Percentiles rank a stretch among this genome's conserved stretches.
Conservation (phyloP, 768 basidiomycete species). For the Auricularia cornea region DNA sequence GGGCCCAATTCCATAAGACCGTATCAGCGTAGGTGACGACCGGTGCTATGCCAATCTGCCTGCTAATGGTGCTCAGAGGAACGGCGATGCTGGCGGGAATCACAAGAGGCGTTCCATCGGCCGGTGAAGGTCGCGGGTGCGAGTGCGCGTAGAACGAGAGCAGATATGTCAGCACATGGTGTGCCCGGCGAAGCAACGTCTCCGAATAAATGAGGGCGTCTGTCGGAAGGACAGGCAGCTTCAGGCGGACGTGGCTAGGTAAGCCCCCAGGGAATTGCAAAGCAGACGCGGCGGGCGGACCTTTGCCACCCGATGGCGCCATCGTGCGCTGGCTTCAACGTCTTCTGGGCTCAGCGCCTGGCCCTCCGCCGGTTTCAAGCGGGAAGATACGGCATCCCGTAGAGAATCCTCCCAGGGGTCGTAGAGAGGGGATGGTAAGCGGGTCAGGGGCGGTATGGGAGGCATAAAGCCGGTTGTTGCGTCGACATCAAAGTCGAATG, state of each 20-base stretch:
- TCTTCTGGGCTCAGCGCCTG: slow-evolving; percentile 37
- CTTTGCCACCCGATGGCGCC: slow-evolving; percentile 54
- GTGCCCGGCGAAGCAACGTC: slow-evolving; percentile 70
- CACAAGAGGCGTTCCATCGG: slow-evolving; percentile 34
- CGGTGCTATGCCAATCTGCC: slow-evolving; percentile 71
- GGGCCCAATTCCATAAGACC: slow-evolving; percentile 84
- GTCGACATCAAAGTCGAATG: slow-evolving; percentile 90
- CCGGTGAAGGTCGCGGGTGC: slow-evolving; percentile 32
- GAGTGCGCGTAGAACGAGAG: slow-evolving; percentile 89
- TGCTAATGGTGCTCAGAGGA: slow-evolving; percentile 65
- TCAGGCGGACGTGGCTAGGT: slow-evolving; percentile 10
- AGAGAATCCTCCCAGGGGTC: slow-evolving; percentile 64
- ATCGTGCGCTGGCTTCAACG: slow-evolving; percentile 49
- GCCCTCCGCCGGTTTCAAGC: slow-evolving; percentile 58
- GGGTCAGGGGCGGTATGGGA: slow-evolving; percentile 54
- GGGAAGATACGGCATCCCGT: slow-evolving; percentile 37
- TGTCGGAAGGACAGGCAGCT: slow-evolving; percentile 69
- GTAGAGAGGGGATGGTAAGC: slow-evolving; percentile 50
- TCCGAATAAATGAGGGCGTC: slow-evolving; percentile 43
- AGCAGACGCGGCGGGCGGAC: slow-evolving; percentile 34
- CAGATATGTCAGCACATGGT: slow-evolving; percentile 83
- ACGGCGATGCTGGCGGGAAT: slow-evolving; percentile 67
- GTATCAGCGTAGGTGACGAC: slow-evolving; percentile 86
- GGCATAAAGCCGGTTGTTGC: slow-evolving; percentile 89
- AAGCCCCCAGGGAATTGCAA: slow-evolving; percentile 6